These are phyloP conservation scores for Globisporangium splendens DNA, from an alignment of 352 stramenopile genomes.

Conservation along the genomic window DNA sequence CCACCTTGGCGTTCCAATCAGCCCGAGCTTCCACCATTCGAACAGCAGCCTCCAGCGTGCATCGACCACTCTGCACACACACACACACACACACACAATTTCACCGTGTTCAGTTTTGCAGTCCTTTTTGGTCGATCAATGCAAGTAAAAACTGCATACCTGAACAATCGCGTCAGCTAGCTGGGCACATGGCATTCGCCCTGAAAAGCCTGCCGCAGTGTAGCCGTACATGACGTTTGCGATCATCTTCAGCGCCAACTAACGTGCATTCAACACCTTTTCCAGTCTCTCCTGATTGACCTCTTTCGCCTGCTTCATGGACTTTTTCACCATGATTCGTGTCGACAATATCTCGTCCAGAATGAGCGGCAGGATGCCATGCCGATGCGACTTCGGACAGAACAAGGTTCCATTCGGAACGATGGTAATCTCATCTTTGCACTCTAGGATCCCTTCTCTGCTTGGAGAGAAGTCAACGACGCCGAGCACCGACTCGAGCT, in stretches of 20 bases:
- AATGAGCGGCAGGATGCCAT: conserved; percentile 96
- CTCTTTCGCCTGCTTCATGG: conserved; percentile 91
- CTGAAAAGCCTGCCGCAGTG: conserved; percentile 97
- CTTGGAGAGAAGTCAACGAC: conserved; percentile 53
- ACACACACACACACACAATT: too few species aligned
- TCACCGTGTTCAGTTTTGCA: background rate
- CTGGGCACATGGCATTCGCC: conserved; percentile 94
- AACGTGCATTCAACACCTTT: conserved; percentile 74
- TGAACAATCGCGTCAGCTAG: conserved; percentile 99
- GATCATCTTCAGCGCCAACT: conserved; percentile 98
- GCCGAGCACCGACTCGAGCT: conserved; percentile 63
- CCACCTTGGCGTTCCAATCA: conserved; percentile 88
- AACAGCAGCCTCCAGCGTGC: conserved; percentile 94
- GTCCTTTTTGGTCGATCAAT: too few species aligned
- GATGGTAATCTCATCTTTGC: conserved; percentile 56
- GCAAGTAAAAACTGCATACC: conserved; percentile 24
- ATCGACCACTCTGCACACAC: conserved; percentile 56
- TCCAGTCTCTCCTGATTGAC: conserved; percentile 49
- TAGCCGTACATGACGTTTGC: conserved; percentile 99
- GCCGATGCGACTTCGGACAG: conserved; percentile 88
- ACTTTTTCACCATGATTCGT: conserved; percentile 97
- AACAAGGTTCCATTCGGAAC: conserved; percentile 96
- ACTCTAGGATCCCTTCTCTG: conserved; percentile 38
- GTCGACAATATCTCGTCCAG: conserved; percentile 95
- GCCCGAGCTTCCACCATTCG: conserved; percentile 82